Evolutionary conservation across 2,329 filamentous ascomycete genomes (phyloP).

Genomic region (Aspergillus phoenicis): DNA sequence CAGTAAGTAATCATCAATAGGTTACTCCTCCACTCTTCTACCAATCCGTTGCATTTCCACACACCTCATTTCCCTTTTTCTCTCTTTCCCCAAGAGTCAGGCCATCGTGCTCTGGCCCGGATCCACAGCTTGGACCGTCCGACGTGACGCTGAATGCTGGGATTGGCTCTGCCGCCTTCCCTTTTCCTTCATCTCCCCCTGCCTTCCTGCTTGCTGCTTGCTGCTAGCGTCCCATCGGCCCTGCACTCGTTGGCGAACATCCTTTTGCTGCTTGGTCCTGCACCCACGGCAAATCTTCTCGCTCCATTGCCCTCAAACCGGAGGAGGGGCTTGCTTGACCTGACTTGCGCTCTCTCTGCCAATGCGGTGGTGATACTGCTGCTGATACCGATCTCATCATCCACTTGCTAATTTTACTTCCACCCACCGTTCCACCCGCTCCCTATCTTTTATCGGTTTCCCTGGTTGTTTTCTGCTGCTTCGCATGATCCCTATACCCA

Average conservation of each 20-base stretch:
- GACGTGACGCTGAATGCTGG: conserved; percentile 28
- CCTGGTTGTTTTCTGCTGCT: conserved; percentile 13
- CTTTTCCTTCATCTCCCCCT: conserved; percentile 21
- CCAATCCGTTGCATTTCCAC: background rate
- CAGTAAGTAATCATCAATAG: background rate
- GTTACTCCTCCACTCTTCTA: background rate
- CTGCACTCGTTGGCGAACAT: conserved; percentile 23
- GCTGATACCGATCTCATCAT: conserved; percentile 21
- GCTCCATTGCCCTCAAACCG: conserved; percentile 19
- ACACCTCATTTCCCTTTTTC: background rate
- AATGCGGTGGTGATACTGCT: conserved; percentile 2
- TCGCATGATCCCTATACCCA: conserved; percentile 17
- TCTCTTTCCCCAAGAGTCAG: conserved; percentile 24
- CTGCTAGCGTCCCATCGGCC: conserved; percentile 21
- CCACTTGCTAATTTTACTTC: conserved; percentile 16
- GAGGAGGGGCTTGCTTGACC: conserved; percentile 21
- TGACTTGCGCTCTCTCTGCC: conserved; percentile 7
- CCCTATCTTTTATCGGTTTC: conserved; percentile 20
- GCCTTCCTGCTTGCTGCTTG: conserved; percentile 20
- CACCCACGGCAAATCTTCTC: conserved; percentile 25
- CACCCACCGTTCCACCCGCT: conserved; percentile 16
- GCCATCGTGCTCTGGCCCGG: conserved; percentile 31
- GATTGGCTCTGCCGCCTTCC: conserved; percentile 31
- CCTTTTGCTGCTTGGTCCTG: conserved; percentile 23
- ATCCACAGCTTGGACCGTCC: conserved; percentile 29